A percentile compares a stretch with the other conserved stretches of the same genome.
These are phyloP conservation scores for Podospora appendiculata DNA, from an alignment of 495 filamentous ascomycete species.

Conservation along the genomic window DNA sequence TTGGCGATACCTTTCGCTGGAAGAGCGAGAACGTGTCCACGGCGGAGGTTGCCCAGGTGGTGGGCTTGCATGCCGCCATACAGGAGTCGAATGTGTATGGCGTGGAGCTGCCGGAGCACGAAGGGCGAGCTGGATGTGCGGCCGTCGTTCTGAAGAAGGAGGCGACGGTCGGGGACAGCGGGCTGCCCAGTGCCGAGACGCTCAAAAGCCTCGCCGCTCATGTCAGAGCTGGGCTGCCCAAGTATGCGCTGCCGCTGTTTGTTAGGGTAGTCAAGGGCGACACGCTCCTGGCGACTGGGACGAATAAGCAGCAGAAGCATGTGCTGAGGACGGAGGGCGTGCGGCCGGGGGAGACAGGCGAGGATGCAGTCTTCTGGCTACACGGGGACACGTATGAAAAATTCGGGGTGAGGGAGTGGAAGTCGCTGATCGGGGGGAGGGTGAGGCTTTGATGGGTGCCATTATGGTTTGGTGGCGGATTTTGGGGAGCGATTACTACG, in stretches of 20 bases:
- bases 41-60: conserved; percentile 67
- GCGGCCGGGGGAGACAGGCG: conserved; percentile 49
- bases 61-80: conserved; percentile 60
- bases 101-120: conserved; percentile 71
- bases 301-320: conserved; percentile 82
- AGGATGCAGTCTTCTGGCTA: conserved; percentile 57
- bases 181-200: conserved; percentile 25
- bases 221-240: conserved; percentile 49
- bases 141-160: conserved; percentile 48
- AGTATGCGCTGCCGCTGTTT: conserved; percentile 74
- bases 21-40: conserved; percentile 91
- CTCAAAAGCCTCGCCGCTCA: conserved; percentile 56
- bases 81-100: conserved; percentile 86
- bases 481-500: neutral
- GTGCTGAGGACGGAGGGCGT: conserved; percentile 65
- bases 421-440: conserved; percentile 53
- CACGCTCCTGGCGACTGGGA: conserved; percentile 62
- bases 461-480: neutral
- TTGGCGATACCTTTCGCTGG: conserved; percentile 95
- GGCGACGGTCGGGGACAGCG: conserved; percentile 15
- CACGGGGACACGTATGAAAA: conserved; percentile 59
- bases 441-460: conserved; percentile 52
- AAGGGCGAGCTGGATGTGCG: conserved; percentile 81
- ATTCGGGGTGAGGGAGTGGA: conserved; percentile 63
- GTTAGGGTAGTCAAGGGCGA: conserved; percentile 51